These are phyloP conservation scores for Achaetomium macrosporum DNA, from an alignment of 2,329 filamentous ascomycete genomes.

Conservation along the genomic window DNA sequence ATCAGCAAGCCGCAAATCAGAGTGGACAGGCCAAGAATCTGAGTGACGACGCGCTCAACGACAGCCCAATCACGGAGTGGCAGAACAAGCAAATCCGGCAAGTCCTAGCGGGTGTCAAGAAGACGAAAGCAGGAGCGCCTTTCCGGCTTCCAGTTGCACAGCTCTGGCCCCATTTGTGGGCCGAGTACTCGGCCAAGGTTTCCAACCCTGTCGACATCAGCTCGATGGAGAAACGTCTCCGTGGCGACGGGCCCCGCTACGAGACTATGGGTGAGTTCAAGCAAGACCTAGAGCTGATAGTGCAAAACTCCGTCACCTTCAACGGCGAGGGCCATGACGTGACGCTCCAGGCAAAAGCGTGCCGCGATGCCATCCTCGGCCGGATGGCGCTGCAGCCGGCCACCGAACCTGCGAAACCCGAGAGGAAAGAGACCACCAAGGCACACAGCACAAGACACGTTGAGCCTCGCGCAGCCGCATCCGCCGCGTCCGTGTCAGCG, in stretches of 20 bases:
- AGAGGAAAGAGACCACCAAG: constrained; percentile 52
- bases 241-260: constrained; percentile 56
- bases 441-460: constrained; percentile 41
- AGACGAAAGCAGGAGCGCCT: constrained; percentile 70
- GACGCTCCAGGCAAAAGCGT: constrained; percentile 48
- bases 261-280: constrained; percentile 64
- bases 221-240: constrained; percentile 75
- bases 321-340: constrained; percentile 76
- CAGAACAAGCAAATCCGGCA: constrained; percentile 59
- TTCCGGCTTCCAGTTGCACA: constrained; percentile 74
- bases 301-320: constrained; percentile 73
- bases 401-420: constrained; percentile 53
- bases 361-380: constrained; percentile 51
- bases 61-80: constrained; percentile 48
- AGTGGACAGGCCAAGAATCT: constrained; percentile 34
- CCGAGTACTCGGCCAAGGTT: constrained; percentile 63
- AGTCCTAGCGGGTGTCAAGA: constrained; percentile 70
- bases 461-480: constrained; percentile 35
- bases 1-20: constrained; percentile 23
- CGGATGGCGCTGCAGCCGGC: constrained; percentile 41
- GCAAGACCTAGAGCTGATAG: constrained; percentile 68
- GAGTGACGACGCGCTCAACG: constrained; percentile 39
- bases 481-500: constrained; percentile 1
- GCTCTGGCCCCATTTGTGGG: constrained; percentile 71
- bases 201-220: constrained; percentile 77